phyloP scores from a whole-genome alignment of 108 stramenopile genomes.

The Mayamaea pseudoterrestris region DNA sequence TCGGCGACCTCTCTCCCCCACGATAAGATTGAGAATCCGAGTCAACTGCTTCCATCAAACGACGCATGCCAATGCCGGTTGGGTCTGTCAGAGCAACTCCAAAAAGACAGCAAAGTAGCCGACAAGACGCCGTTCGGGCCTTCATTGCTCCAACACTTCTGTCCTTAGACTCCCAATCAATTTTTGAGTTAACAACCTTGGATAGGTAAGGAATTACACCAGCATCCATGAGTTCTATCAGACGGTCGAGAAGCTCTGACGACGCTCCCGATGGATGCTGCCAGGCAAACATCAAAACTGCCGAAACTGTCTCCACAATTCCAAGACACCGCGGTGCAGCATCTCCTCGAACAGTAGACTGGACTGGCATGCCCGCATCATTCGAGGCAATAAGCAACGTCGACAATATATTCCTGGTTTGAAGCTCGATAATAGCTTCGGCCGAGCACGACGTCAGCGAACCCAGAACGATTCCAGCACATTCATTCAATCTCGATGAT shows the following conservation, averaged over 20 bases:
- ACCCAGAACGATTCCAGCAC: slow-evolving; percentile 46
- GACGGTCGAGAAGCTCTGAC: slow-evolving; percentile 35
- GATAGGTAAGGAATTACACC: slow-evolving; percentile 48
- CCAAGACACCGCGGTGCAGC: slow-evolving; percentile 50
- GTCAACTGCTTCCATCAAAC: slow-evolving; percentile 60
- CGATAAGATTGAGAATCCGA: slow-evolving; percentile 32
- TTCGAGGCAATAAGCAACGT: slow-evolving; percentile 30
- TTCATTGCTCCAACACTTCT: slow-evolving; percentile 50
- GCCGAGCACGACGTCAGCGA: slow-evolving; percentile 50
- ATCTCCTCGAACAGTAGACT: slow-evolving; percentile 56
- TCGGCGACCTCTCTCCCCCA: slow-evolving; percentile 10
- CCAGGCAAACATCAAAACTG: slow-evolving; percentile 53
- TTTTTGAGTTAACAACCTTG: slow-evolving; percentile 39
- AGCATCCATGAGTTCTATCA: slow-evolving; percentile 60
- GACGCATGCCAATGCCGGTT: slow-evolving; percentile 32
- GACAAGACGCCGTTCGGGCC: slow-evolving; percentile 37
- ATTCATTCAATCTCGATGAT: slow-evolving; percentile 41
- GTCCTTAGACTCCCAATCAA: slow-evolving; percentile 49
- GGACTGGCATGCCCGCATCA: slow-evolving; percentile 31
- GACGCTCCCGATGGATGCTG: slow-evolving; percentile 29
- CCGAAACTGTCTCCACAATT: slow-evolving; percentile 45
- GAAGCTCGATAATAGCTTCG: slow-evolving; percentile 45
- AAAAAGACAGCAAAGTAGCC: slow-evolving; percentile 52
- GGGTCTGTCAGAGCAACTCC: slow-evolving; percentile 47
- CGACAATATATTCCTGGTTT: slow-evolving; percentile 40